Evolutionary conservation across 495 filamentous ascomycete species (phyloP).

Genomic region (Penicillium samsonianum): DNA sequence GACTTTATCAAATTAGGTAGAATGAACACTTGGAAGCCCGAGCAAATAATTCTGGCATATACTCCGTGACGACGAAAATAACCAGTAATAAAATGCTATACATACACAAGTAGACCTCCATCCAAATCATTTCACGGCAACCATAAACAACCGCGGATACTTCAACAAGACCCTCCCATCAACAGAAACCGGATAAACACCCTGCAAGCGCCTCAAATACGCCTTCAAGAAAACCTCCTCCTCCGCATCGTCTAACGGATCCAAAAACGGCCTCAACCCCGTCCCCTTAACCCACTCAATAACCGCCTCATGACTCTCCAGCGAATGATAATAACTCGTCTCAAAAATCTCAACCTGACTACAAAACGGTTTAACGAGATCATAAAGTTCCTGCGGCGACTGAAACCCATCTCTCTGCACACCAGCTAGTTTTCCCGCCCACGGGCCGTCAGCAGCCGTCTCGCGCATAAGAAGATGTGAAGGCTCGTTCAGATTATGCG

Average conservation of each 20-base stretch:
- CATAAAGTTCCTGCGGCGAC: conserved; percentile 46
- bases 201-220: conserved; percentile 41
- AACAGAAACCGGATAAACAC: conserved; percentile 36
- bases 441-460: conserved; percentile 40
- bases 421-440: conserved; percentile 33
- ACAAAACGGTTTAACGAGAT: conserved; percentile 45
- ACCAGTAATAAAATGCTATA: neutral
- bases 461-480: conserved; percentile 52
- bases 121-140: conserved; percentile 37
- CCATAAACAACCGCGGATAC: conserved; percentile 52
- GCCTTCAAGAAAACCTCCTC: conserved; percentile 40
- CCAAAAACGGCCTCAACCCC: conserved; percentile 53
- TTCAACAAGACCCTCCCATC: conserved; percentile 50
- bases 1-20: neutral
- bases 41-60: neutral
- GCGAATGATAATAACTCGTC: conserved; percentile 53
- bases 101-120: neutral
- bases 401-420: conserved; percentile 52
- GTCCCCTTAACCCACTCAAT: conserved; percentile 61
- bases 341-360: conserved; percentile 49
- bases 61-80: neutral
- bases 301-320: conserved; percentile 47
- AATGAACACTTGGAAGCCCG: neutral
- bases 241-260: conserved; percentile 38
- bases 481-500: conserved; percentile 51